A percentile compares a stretch with the other conserved stretches of the same genome.
Evolutionary conservation across 2,329 filamentous ascomycete genomes (phyloP).

Genomic region (Phoma sp.): DNA sequence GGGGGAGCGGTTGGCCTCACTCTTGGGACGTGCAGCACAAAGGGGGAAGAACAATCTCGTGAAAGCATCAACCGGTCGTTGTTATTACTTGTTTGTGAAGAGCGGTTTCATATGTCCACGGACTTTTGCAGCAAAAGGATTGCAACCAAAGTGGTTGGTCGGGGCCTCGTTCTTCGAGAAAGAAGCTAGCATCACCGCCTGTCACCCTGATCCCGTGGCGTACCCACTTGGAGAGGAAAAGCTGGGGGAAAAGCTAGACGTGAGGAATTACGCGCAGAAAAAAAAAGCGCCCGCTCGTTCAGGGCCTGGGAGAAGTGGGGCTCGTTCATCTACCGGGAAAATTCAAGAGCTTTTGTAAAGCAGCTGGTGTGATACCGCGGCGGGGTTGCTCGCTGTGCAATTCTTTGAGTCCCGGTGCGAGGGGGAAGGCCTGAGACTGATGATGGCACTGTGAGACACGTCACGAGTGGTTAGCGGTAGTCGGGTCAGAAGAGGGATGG

Average conservation of each 20-base stretch:
- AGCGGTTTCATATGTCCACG: not conserved
- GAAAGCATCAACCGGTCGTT: not conserved
- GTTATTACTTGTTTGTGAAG: not conserved
- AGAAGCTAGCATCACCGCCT: slow-evolving; percentile 18
- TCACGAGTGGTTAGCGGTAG: slow-evolving; percentile 5
- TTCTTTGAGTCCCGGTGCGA: not conserved
- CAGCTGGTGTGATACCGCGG: no score
- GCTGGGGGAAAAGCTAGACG: slow-evolving; percentile 18
- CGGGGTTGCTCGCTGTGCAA: not conserved
- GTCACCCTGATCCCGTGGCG: slow-evolving; percentile 14
- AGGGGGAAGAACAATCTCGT: not conserved
- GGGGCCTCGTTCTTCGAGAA: not conserved
- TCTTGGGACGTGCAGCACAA: not conserved
- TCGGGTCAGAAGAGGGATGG: slow-evolving; percentile 1
- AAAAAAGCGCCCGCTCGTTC: slow-evolving; percentile 8
- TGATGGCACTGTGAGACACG: slow-evolving; percentile 7
- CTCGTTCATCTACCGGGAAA: not conserved
- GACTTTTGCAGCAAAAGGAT: not conserved
- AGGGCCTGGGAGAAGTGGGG: slow-evolving; percentile 5
- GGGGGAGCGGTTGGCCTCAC: slow-evolving; percentile 3
- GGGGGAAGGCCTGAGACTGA: not conserved
- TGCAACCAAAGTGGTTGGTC: slow-evolving; percentile 1
- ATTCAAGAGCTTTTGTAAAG: not conserved
- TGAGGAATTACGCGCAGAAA: slow-evolving; percentile 1
- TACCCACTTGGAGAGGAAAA: slow-evolving; percentile 19